Percentiles rank a stretch among this genome's conserved stretches.
Conservation (phyloP, 768 basidiomycete species). For the Leccinellum rugosiceps region DNA sequence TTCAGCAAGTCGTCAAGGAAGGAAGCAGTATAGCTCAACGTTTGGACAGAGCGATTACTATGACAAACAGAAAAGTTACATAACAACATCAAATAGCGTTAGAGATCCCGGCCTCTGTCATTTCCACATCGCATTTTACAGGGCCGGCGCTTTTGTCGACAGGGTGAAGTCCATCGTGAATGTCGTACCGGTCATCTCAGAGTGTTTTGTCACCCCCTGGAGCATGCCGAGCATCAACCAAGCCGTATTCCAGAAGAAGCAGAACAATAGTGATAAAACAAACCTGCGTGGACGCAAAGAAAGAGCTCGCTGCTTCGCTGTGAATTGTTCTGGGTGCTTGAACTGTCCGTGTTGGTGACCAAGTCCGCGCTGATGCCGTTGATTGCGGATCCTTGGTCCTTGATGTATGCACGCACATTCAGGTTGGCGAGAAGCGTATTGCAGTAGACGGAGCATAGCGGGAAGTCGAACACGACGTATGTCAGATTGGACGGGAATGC, state of each 20-base stretch:
- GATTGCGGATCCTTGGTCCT: neutral
- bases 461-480: conserved; percentile 2
- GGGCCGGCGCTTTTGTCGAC: neutral
- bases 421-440: conserved; percentile 5
- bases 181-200: neutral
- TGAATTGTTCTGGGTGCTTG: neutral
- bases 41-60: too few relatives aligned
- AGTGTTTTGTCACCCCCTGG: neutral
- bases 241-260: neutral
- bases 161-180: neutral
- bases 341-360: neutral
- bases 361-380: neutral
- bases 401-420: conserved; percentile 5
- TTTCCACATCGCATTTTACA: neutral
- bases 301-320: neutral
- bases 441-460: conserved; percentile 1
- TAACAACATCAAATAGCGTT: neutral
- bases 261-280: neutral
- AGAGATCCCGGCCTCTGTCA: too few relatives aligned
- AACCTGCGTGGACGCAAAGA: conserved; percentile 1
- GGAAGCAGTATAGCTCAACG: too few relatives aligned
- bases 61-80: neutral
- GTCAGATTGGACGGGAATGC: neutral
- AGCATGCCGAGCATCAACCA: neutral
- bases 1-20: neutral